Conservation (phyloP, 169 alveolate species). For the Plasmodium malariae region DNA sequence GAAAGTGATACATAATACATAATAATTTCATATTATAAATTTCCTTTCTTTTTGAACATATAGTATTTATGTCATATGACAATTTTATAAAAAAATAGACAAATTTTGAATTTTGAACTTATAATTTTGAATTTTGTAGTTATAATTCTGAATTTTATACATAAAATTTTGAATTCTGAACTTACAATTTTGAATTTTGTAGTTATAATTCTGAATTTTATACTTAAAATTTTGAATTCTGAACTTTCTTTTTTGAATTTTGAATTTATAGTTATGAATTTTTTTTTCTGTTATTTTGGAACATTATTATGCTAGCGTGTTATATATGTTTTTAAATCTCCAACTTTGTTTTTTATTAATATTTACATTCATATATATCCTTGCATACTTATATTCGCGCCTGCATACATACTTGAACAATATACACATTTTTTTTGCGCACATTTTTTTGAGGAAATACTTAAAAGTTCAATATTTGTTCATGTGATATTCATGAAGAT, state of each 20-base stretch:
- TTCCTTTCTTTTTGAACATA: no score
- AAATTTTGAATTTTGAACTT: not conserved
- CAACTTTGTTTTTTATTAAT: conserved; percentile 5
- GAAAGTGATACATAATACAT: not conserved
- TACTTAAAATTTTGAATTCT: no score
- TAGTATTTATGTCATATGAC: not conserved
- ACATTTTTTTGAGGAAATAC: conserved; percentile 34
- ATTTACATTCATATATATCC: no score
- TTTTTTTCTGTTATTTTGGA: no score
- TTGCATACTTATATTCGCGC: not conserved
- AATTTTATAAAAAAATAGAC: conserved; percentile 2
- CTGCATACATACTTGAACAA: conserved; percentile 4
- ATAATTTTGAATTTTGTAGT: not conserved
- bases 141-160: no score
- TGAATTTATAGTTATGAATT: no score
- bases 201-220: no score
- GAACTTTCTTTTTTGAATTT: no score
- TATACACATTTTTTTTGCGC: not conserved
- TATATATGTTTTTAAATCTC: not conserved
- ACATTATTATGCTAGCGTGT: no score
- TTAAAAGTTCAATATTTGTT: not conserved
- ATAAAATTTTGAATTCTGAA: no score
- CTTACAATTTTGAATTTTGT: no score
- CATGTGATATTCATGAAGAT: conserved; percentile 4
- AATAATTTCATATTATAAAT: not conserved